phyloP scores from a whole-genome alignment of 345 rosid species.

The Ceriops decandra region DNA sequence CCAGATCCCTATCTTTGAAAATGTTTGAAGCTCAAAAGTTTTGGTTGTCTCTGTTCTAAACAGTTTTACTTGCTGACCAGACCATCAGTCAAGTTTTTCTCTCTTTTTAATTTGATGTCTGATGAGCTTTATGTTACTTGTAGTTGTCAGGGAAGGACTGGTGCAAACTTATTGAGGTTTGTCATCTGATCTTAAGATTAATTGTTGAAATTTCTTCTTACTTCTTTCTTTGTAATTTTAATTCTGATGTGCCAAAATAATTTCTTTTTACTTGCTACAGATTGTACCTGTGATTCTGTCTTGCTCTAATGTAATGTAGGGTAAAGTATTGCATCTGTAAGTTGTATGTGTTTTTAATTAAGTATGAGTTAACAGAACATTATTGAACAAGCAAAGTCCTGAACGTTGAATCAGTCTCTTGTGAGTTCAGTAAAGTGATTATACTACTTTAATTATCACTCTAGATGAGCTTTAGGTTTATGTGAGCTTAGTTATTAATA shows the following conservation, averaged over 20 bases:
- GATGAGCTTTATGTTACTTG: conserved; percentile 31
- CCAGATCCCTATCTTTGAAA: too few relatives aligned
- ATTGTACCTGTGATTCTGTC: not conserved
- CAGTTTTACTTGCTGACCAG: conserved; percentile 9
- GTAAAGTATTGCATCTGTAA: not conserved
- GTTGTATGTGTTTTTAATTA: conserved; percentile 11
- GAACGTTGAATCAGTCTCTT: conserved; percentile 15
- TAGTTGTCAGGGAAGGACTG: conserved; percentile 76
- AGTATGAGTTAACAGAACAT: conserved; percentile 4
- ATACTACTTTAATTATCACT: conserved; percentile 17
- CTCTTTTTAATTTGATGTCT: conserved; percentile 18
- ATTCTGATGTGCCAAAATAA: too few relatives aligned
- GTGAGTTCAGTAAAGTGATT: conserved; percentile 21
- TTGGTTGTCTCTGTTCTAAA: not conserved
- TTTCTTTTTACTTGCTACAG: not conserved
- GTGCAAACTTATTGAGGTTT: conserved; percentile 72
- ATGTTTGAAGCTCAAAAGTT: not conserved
- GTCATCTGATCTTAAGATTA: conserved; percentile 23
- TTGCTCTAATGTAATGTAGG: not conserved
- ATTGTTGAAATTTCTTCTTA: not conserved
- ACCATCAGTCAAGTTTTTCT: not conserved
- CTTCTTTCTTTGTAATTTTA: not conserved
- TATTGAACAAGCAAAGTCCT: too few relatives aligned
- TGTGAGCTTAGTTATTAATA: conserved; percentile 11
- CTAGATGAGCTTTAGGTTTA: conserved; percentile 15